Percentiles rank a stretch among this genome's conserved stretches.
These are phyloP conservation scores for Periglandula ipomoeae DNA, from an alignment of 2,329 filamentous ascomycete species.

Conservation along the genomic window DNA sequence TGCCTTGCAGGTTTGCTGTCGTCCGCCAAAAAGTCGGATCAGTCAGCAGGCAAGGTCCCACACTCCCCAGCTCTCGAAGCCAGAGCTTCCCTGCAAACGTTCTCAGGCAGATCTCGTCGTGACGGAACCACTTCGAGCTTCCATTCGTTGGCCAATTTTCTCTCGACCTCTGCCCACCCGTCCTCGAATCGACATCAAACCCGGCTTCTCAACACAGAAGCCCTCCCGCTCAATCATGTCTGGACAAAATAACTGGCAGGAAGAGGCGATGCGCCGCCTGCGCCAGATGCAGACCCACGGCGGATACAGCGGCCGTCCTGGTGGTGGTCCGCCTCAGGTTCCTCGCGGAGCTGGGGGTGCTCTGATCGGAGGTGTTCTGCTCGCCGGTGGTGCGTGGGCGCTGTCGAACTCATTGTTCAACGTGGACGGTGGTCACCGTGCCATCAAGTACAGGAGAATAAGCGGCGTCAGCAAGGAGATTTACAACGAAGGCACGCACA, in stretches of 20 bases:
- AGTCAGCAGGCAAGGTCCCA: constrained; percentile 7
- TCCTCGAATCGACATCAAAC: background rate
- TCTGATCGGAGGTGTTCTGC: constrained; percentile 31
- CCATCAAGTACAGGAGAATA: constrained; percentile 94
- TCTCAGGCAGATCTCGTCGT: constrained; percentile 1
- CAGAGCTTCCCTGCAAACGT: background rate
- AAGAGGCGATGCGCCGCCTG: constrained; percentile 42
- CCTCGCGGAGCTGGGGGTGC: constrained; percentile 31
- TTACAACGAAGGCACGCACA: constrained; percentile 91
- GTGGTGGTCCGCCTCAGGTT: constrained; percentile 27
- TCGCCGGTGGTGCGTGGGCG: constrained; percentile 41
- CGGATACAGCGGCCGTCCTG: constrained; percentile 32
- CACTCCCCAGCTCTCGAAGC: background rate
- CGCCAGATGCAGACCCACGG: constrained; percentile 38
- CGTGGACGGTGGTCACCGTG: constrained; percentile 96
- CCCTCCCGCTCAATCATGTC: constrained; percentile 18
- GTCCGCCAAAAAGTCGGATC: constrained; percentile 3
- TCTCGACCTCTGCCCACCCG: background rate
- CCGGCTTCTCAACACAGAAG: background rate
- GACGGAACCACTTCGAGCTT: background rate
- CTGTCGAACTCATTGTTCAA: constrained; percentile 58
- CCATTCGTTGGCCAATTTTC: background rate
- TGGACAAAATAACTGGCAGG: constrained; percentile 31
- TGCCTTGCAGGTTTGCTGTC: too few species aligned
- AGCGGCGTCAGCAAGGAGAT: constrained; percentile 94